Evolutionary conservation across 23 red algal genomes (phyloP), one percentile per base, ranked within the genome.

Genomic region (Gracilaria vermiculophylla): DNA sequence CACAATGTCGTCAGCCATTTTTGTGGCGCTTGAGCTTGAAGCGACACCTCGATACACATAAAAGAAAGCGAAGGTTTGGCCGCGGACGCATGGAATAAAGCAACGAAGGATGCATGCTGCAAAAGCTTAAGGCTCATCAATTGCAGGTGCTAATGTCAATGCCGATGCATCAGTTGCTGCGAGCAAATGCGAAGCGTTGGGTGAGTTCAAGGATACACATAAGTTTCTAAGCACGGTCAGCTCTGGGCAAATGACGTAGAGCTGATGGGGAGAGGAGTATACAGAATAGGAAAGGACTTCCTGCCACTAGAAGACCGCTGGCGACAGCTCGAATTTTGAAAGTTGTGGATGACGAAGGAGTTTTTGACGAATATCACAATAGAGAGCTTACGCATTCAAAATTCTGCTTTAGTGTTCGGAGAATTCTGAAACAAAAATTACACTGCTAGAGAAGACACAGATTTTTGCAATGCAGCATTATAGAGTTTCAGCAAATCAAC

Each of bases 1-100:
- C 51, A 19, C 23, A 65, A 17, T 94, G 92, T 42, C 73, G 78
- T 27, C 80, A 87, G 24, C 50, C 53, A n/a, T 94, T 88, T 34
- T 82, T 88, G 92, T 94, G 92, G 92, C 80, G 76, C 19, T 87
- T 72, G 5, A 87, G 81, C 31, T 42, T 94, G 14, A 8, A 15
- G 9, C 60, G 90, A 23, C 90, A 93, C 42, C 55, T 83, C 7
- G 13, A 52, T n/a, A 54, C 67, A 15, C 88, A 92, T 29, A 42
- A 81, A 1, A 70, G 42, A 15, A 31, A n/a, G 35, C 35, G 64
- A 70, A 70, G 39, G 14, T 39, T 31, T 1, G 64, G 64, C 5
- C 14, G 36, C 35, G 35, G 64, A 19, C 5, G 43, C 43, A 47
- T 47, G 43, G 43, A 12, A 47, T 12, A n/a, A 66, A 39, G 32